phyloP scores from a whole-genome alignment of 2,329 filamentous ascomycete species.

The Neurospora crassa region DNA sequence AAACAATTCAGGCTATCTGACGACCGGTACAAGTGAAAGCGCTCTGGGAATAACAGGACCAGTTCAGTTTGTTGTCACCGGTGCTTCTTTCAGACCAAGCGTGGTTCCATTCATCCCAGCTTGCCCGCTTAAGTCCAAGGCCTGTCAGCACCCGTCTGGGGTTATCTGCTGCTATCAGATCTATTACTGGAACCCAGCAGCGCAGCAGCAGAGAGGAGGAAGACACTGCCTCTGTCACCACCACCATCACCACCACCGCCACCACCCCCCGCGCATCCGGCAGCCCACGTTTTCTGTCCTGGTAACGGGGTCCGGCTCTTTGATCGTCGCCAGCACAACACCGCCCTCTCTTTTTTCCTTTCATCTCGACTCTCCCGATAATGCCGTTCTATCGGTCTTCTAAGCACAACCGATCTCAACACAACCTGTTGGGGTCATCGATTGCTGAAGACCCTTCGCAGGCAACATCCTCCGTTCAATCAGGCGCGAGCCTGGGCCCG shows the following conservation, averaged over 20 bases:
- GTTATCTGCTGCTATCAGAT: background rate
- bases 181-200: background rate
- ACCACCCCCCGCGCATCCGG: background rate
- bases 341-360: slow-evolving; percentile 3
- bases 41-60: background rate
- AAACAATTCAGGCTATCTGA: background rate
- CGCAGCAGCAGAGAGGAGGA: background rate
- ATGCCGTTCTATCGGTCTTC: slow-evolving; percentile 48
- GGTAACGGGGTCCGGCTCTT: background rate
- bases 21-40: background rate
- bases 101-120: background rate
- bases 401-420: slow-evolving; percentile 49
- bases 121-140: background rate
- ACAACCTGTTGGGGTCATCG: slow-evolving; percentile 39
- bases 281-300: background rate
- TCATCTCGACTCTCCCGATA: slow-evolving; percentile 14
- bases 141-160: background rate
- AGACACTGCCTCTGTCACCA: background rate
- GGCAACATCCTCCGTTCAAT: slow-evolving; percentile 9
- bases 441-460: slow-evolving; percentile 17
- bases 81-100: background rate
- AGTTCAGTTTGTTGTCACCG: background rate
- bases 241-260: background rate
- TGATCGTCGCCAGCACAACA: slow-evolving; percentile 1
- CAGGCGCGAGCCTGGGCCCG: slow-evolving; percentile 16